Evolutionary conservation across 2,329 filamentous ascomycete species (phyloP).

Genomic region (Talaromyces sp.): DNA sequence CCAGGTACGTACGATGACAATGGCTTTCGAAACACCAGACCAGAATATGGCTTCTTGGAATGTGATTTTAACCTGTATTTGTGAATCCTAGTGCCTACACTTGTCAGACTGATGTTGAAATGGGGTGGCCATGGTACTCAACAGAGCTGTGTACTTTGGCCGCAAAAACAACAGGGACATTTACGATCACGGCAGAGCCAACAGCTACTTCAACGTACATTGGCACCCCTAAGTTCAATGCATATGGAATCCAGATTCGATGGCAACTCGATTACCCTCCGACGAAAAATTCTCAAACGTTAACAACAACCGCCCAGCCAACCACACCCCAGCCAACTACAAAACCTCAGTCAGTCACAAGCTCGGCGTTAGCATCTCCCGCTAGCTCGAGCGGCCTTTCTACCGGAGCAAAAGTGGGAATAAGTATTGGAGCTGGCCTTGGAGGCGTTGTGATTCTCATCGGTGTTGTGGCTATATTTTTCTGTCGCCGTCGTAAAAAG

Average conservation of each 20-base stretch:
- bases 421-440: background rate
- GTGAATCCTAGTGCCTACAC: constrained; percentile 1
- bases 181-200: background rate
- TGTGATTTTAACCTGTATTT: background rate
- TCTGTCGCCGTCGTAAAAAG: background rate
- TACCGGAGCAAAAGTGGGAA: background rate
- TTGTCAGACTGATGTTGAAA: background rate
- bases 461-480: background rate
- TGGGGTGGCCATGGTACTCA: constrained; percentile 6
- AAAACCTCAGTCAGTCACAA: background rate
- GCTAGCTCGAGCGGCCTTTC: background rate
- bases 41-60: background rate
- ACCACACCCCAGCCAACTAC: background rate
- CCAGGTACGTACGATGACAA: background rate
- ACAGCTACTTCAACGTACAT: background rate
- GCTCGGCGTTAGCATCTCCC: background rate
- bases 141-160: constrained; percentile 6
- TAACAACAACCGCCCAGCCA: background rate
- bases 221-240: constrained; percentile 2
- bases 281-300: background rate
- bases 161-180: constrained; percentile 1
- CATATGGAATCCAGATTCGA: constrained; percentile 5
- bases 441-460: background rate
- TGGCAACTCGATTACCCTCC: background rate
- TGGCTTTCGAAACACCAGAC: background rate